A percentile compares a stretch with the other conserved stretches of the same genome.
Evolutionary conservation across 2,329 filamentous ascomycete genomes (phyloP).

Genomic region (Colletotrichum costaricense): DNA sequence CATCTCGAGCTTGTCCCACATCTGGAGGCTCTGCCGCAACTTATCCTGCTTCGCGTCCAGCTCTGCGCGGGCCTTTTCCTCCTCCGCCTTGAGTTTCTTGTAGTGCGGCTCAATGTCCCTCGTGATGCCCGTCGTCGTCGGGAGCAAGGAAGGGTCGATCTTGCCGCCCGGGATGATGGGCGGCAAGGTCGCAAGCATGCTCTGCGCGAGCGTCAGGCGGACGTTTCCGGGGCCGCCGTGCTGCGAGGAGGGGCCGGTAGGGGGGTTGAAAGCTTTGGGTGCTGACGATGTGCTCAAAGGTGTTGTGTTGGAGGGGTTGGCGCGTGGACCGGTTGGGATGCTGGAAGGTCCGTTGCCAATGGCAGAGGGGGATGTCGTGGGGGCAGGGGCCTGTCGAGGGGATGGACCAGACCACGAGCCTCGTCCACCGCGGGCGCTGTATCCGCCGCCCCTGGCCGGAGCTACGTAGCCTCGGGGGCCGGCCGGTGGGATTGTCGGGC

Average conservation of each 20-base stretch:
- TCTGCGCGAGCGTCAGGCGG: constrained; percentile 63
- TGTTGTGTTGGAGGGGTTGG: constrained; percentile 47
- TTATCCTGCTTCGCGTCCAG: constrained; percentile 64
- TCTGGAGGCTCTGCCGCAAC: constrained; percentile 62
- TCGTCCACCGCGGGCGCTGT: constrained; percentile 56
- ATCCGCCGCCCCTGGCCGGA: constrained; percentile 55
- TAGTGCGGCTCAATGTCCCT: constrained; percentile 66
- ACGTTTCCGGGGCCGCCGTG: constrained; percentile 43
- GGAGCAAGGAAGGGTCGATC: constrained; percentile 58
- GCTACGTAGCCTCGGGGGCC: constrained; percentile 66
- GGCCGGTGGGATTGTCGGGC: constrained; percentile 62
- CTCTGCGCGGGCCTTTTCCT: constrained; percentile 67
- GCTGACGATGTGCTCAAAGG: constrained; percentile 50
- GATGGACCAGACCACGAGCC: constrained; percentile 53
- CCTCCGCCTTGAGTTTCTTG: constrained; percentile 66
- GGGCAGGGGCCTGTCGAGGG: constrained; percentile 43
- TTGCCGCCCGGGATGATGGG: constrained; percentile 66
- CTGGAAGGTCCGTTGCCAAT: constrained; percentile 47
- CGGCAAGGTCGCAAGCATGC: constrained; percentile 62
- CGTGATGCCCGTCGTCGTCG: constrained; percentile 57
- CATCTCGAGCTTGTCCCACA: constrained; percentile 66
- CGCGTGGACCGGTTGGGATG: constrained; percentile 63
- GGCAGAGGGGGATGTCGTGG: constrained; percentile 52
- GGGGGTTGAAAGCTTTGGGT: constrained; percentile 65
- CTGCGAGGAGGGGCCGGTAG: constrained; percentile 62